phyloP scores from a whole-genome alignment of 2,329 filamentous ascomycete genomes.

The Neocucurbitaria cava region DNA sequence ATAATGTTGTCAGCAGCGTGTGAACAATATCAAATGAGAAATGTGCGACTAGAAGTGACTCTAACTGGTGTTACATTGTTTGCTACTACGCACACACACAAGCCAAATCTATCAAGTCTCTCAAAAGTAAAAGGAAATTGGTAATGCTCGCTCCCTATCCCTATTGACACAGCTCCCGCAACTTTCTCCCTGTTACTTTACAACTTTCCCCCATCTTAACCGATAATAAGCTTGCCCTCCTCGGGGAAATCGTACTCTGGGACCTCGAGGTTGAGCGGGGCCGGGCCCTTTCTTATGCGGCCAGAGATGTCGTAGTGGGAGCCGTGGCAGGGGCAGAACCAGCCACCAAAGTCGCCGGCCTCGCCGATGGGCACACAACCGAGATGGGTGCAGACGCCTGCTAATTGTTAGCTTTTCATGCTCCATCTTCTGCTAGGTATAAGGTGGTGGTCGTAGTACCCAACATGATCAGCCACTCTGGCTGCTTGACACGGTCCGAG shows the following conservation, averaged over 20 bases:
- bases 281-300: constrained; percentile 95
- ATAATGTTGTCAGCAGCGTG: neutral
- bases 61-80: constrained; percentile 48
- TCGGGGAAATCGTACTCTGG: constrained; percentile 91
- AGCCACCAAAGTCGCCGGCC: constrained; percentile 96
- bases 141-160: constrained; percentile 44
- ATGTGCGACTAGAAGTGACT: constrained; percentile 19
- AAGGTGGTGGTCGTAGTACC: constrained; percentile 62
- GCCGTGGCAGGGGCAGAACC: constrained; percentile 99
- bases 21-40: neutral
- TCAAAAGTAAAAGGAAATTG: constrained; percentile 41
- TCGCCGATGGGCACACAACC: constrained; percentile 99
- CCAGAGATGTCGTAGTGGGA: constrained; percentile 99
- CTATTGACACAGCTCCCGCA: constrained; percentile 35
- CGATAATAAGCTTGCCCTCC: constrained; percentile 87
- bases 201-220: constrained; percentile 68
- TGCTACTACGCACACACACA: constrained; percentile 46
- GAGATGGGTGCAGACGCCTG: constrained; percentile 97
- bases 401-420: constrained; percentile 31
- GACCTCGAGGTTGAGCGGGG: constrained; percentile 96
- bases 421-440: neutral
- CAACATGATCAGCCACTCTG: constrained; percentile 99
- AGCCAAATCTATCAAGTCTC: constrained; percentile 41
- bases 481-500: constrained; percentile 93
- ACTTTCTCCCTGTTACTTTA: constrained; percentile 24